Evolutionary conservation across 352 stramenopile species (phyloP).

Genomic region (Pythium vanterpoolii): DNA sequence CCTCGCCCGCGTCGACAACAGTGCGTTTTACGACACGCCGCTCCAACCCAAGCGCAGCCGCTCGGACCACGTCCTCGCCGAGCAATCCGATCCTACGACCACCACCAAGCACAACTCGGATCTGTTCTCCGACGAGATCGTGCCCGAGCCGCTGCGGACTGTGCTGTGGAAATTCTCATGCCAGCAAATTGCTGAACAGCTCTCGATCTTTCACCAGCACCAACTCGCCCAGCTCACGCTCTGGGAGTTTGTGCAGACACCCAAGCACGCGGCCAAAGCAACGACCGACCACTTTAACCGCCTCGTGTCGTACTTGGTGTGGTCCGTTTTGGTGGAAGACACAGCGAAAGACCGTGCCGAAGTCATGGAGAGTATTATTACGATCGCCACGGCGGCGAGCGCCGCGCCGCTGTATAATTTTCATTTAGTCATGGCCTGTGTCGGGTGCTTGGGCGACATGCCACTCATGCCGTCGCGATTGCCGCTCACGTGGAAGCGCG

Average conservation of each 20-base stretch:
- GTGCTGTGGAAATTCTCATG: conserved; percentile 53
- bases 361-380: conserved; percentile 70
- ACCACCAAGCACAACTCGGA: conserved; percentile 36
- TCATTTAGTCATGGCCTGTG: conserved; percentile 75
- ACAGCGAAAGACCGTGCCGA: conserved; percentile 62
- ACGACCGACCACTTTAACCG: conserved; percentile 64
- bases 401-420: conserved; percentile 60
- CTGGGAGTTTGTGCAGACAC: conserved; percentile 57
- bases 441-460: conserved; percentile 66
- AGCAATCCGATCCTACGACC: neutral
- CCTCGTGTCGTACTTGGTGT: conserved; percentile 67
- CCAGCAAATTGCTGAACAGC: conserved; percentile 55
- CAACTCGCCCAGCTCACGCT: conserved; percentile 44
- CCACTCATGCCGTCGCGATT: conserved; percentile 68
- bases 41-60: conserved; percentile 17
- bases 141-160: conserved; percentile 38
- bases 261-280: conserved; percentile 41
- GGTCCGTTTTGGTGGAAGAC: conserved; percentile 71
- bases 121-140: conserved; percentile 37
- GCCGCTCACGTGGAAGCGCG: conserved; percentile 68
- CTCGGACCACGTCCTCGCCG: conserved; percentile 14
- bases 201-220: conserved; percentile 59
- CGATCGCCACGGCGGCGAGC: conserved; percentile 47
- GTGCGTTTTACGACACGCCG: neutral
- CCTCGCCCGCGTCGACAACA: neutral